Evolutionary conservation across 2,329 filamentous ascomycete genomes (phyloP).

Genomic region (Fusarium multiceps): DNA sequence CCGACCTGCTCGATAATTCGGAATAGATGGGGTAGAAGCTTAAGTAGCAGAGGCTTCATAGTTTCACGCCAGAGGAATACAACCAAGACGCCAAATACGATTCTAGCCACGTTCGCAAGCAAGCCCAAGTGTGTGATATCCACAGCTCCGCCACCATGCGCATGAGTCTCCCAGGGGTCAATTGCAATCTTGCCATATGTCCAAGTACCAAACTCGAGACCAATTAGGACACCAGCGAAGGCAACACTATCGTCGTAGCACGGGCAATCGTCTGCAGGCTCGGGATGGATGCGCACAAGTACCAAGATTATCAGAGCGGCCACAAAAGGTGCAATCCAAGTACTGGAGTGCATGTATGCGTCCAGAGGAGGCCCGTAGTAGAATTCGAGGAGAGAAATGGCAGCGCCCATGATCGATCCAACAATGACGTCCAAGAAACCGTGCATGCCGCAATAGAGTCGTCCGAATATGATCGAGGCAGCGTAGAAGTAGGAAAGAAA

Average conservation of each 20-base stretch:
- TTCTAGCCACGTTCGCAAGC: constrained; percentile 70
- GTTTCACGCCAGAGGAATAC: constrained; percentile 91
- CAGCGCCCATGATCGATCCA: constrained; percentile 80
- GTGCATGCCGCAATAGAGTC: constrained; percentile 98
- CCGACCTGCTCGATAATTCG: constrained; percentile 84
- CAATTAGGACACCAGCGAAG: constrained; percentile 90
- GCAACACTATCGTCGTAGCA: constrained; percentile 97
- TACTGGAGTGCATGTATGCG: constrained; percentile 73
- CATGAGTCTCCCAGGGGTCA: constrained; percentile 58
- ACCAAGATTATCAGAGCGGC: constrained; percentile 75
- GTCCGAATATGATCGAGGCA: constrained; percentile 86
- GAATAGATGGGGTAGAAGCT: constrained; percentile 84
- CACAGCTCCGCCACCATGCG: constrained; percentile 67
- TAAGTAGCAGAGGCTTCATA: constrained; percentile 86
- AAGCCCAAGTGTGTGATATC: constrained; percentile 74
- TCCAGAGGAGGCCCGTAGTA: constrained; percentile 73
- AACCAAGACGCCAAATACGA: constrained; percentile 82
- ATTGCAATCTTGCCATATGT: constrained; percentile 72
- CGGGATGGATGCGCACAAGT: constrained; percentile 89
- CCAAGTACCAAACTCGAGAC: constrained; percentile 85
- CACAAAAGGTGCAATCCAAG: constrained; percentile 72
- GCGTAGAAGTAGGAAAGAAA: constrained; percentile 84
- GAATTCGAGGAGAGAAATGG: constrained; percentile 70
- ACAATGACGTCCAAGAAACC: constrained; percentile 91
- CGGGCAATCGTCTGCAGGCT: constrained; percentile 95